Evolutionary conservation across 208 protist genomes (phyloP).

Genomic region (Leishmania tropica): DNA sequence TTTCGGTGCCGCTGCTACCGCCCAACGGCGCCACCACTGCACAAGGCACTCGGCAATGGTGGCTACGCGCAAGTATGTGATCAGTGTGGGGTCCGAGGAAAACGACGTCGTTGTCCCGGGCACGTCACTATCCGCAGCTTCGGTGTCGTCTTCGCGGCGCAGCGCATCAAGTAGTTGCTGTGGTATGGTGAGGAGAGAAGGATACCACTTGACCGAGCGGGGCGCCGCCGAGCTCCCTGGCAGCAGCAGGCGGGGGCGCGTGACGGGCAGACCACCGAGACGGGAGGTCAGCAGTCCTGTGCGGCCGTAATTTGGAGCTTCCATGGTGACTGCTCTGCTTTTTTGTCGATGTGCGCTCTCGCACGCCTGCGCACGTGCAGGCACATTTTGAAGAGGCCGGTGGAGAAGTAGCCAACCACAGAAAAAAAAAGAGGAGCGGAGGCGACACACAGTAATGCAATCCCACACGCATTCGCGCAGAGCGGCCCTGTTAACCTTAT

Average conservation of each 20-base stretch:
- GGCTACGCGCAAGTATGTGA: conserved; percentile 48
- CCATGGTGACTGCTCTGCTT: conserved; percentile 31
- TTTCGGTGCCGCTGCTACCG: not conserved
- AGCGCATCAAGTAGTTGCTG: conserved; percentile 70
- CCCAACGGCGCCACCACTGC: conserved; percentile 10
- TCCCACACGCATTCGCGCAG: not conserved
- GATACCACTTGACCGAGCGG: conserved; percentile 66
- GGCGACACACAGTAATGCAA: not conserved
- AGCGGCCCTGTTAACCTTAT: not conserved
- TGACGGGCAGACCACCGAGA: conserved; percentile 47
- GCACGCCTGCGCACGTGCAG: not conserved
- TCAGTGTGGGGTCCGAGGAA: conserved; percentile 37
- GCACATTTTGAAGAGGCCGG: not conserved
- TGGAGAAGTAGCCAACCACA: not conserved
- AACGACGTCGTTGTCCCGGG: conserved; percentile 6
- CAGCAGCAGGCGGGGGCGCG: conserved; percentile 26
- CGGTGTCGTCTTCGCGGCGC: conserved; percentile 26
- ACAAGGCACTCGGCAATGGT: conserved; percentile 41
- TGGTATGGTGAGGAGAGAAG: conserved; percentile 71
- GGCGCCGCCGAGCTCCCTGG: not conserved
- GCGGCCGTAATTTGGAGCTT: conserved; percentile 74
- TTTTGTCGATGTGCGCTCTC: not conserved
- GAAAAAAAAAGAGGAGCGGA: not conserved
- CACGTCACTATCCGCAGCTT: not conserved
- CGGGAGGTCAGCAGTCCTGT: conserved; percentile 59